A percentile compares a stretch with the other conserved stretches of the same genome.
These are phyloP conservation scores for Boletus fagicola DNA, from an alignment of 768 basidiomycete genomes.

Conservation along the genomic window DNA sequence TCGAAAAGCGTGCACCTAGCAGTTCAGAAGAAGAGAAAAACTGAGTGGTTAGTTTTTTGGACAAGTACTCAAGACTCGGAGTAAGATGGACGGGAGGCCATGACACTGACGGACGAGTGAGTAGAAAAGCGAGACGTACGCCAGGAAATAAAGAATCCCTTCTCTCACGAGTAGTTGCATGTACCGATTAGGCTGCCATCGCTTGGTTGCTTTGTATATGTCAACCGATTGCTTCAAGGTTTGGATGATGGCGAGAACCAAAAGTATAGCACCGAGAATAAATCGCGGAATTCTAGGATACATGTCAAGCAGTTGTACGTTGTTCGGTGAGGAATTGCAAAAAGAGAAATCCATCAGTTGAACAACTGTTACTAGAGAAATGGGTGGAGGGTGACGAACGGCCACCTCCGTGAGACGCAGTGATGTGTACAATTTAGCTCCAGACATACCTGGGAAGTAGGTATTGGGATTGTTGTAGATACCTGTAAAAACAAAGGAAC, in stretches of 20 bases:
- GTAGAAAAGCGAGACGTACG: not conserved
- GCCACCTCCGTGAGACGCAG: not conserved
- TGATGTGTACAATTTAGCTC: not conserved
- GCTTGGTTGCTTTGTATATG: constrained; percentile 4
- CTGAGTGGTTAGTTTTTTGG: too few species aligned
- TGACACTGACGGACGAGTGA: not conserved
- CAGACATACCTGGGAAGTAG: not conserved
- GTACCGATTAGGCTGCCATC: constrained; percentile 10
- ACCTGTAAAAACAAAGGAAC: not conserved
- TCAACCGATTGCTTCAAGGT: not conserved
- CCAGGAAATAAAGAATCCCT: constrained; percentile 11
- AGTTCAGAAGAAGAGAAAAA: too few species aligned
- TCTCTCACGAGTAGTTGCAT: constrained; percentile 3
- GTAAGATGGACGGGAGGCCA: too few species aligned
- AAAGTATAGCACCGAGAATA: not conserved
- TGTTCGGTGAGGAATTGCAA: not conserved
- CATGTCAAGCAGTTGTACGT: not conserved
- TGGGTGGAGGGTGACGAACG: not conserved
- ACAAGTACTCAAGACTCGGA: too few species aligned
- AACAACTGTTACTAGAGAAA: not conserved
- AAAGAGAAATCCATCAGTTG: not conserved
- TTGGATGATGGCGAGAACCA: not conserved
- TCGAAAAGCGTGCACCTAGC: too few species aligned
- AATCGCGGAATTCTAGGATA: not conserved
- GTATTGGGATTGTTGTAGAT: too few species aligned